A percentile compares a stretch with the other conserved stretches of the same genome.
Conservation (phyloP, 176 grass and related monocot genomes). For the Poa pratensis region DNA sequence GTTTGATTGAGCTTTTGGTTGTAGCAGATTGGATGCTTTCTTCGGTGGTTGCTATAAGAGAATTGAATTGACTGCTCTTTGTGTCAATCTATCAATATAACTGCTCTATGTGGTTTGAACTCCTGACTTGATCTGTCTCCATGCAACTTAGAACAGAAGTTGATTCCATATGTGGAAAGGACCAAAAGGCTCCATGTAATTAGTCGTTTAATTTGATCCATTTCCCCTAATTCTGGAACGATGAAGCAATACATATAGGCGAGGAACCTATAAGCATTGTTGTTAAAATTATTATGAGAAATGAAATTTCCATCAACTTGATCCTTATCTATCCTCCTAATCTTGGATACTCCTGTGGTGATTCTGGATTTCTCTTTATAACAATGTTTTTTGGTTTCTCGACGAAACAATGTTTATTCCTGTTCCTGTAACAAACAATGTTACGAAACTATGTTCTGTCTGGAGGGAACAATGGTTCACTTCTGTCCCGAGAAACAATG, state of each 20-base stretch:
- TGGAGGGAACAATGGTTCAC: too few species aligned
- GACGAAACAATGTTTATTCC: too few species aligned
- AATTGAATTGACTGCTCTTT: not conserved
- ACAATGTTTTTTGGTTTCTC: too few species aligned
- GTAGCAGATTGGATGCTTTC: not conserved
- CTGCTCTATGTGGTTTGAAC: not conserved
- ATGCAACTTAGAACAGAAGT: not conserved
- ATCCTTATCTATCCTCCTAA: too few species aligned
- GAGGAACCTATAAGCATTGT: too few species aligned
- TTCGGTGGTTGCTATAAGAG: not conserved
- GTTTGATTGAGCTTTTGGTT: constrained; percentile 9
- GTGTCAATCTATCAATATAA: not conserved
- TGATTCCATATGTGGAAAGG: not conserved
- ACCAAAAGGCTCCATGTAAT: not conserved
- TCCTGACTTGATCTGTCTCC: not conserved
- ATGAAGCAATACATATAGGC: constrained; percentile 7
- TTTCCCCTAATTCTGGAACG: not conserved
- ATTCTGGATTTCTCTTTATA: too few species aligned
- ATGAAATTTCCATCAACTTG: too few species aligned
- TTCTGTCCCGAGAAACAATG: too few species aligned
- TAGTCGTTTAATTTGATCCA: not conserved
- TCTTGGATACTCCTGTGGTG: too few species aligned
- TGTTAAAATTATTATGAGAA: too few species aligned
- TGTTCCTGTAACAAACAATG: too few species aligned
- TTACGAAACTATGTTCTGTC: too few species aligned